phyloP scores from a whole-genome alignment of 176 grass and related monocot genomes.

The Triticum monococcum region DNA sequence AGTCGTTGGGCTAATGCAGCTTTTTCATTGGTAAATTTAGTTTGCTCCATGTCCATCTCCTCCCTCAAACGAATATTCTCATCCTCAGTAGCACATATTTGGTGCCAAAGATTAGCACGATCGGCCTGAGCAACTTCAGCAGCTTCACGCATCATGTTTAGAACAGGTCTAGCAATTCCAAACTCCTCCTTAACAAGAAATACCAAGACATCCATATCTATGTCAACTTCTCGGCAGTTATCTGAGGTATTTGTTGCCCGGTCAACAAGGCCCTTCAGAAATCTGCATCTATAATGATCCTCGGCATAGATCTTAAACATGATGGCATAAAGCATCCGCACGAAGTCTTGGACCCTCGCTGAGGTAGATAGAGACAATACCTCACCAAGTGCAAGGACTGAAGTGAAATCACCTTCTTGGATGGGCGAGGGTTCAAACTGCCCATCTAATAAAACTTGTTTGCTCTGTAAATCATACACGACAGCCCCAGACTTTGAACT shows the following conservation, averaged over 20 bases:
- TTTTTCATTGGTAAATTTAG: slow-evolving; percentile 66
- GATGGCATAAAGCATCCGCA: slow-evolving; percentile 82
- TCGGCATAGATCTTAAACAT: slow-evolving; percentile 88
- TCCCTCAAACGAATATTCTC: slow-evolving; percentile 79
- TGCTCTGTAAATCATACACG: slow-evolving; percentile 64
- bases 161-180: slow-evolving; percentile 64
- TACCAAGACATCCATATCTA: slow-evolving; percentile 95
- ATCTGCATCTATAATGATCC: slow-evolving; percentile 81
- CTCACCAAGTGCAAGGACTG: slow-evolving; percentile 83
- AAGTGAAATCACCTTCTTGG: slow-evolving; percentile 89
- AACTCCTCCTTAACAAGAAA: slow-evolving; percentile 87
- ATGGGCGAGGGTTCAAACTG: slow-evolving; percentile 47
- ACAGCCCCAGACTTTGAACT: slow-evolving; percentile 48
- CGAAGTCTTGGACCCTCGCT: slow-evolving; percentile 65
- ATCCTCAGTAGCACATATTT: slow-evolving; percentile 80
- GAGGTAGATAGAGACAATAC: slow-evolving; percentile 77
- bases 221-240: slow-evolving; percentile 68
- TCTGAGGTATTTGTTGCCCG: slow-evolving; percentile 78
- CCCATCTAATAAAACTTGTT: slow-evolving; percentile 55
- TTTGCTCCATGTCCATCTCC: slow-evolving; percentile 73
- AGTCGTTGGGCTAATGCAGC: slow-evolving; percentile 41
- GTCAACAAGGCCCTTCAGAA: slow-evolving; percentile 88
- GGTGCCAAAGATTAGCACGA: slow-evolving; percentile 85
- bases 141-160: slow-evolving; percentile 81
- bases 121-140: slow-evolving; percentile 80